Base-by-base conservation (phyloP, 257 asterid genomes). In the Solanum dulcamara region DNA sequence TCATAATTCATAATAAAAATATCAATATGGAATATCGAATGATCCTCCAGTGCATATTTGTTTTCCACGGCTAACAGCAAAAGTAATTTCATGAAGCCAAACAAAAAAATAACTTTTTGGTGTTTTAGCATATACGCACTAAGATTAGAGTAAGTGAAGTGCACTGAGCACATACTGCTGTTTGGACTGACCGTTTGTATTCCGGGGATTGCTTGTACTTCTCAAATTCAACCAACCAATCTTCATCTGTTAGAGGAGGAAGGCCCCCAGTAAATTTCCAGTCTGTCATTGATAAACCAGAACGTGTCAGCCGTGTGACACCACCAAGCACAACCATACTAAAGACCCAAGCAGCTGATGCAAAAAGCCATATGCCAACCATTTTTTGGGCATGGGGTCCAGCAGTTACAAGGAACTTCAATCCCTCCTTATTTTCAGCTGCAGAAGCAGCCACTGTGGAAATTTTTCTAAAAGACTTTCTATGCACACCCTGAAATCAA, bases 241-340 rank as follows among this genome's bases (percentile, higher is more conserved):
- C 98, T 84, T 97, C 97, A 74, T 90, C 93, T 0, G 98, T 92
- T 68, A 93, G 86, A 85, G 99, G 99, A 90, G 98, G 99, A 81
- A 97, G 97, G 59, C 91, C 18, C 53, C 99, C 99, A 6, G 98
- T 90, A 87, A 97, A 97, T 87, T 97, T 95, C 99, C 98, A 97
- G 88, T 95, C 98, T 37, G 99, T 95, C 99, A 97, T 97, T 59
- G 99, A 97, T 33, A 97, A 97, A 81, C 98, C 99, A 11, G 99
- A 97, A 89, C 98, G 91, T 6, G 98, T 97, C 67, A 97, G 87
- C 42, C 98, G 92, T 7, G 99, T 97, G 86, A 97, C 87, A 81
- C 99, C 98, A 80, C 98, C 99, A 60, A 97, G 98, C 37, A 97
- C 93, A 85, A 97, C 99, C 98, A 97, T 95, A 86, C 98, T 94